Evolutionary conservation across 2,329 filamentous ascomycete genomes (phyloP).

Genomic region (Ophiostoma sp.): DNA sequence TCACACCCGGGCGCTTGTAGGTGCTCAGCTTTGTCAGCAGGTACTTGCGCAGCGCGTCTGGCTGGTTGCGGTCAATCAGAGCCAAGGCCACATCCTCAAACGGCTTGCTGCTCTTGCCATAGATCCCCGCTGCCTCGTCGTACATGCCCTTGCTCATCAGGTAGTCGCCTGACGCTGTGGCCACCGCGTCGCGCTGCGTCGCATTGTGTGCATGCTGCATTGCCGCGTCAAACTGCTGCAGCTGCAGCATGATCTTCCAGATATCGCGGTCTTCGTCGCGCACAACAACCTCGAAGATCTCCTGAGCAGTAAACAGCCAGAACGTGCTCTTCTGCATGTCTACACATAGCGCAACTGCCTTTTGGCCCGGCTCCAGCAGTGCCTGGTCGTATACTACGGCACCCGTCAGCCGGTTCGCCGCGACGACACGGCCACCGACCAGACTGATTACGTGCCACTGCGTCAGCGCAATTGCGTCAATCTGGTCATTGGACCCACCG

Average conservation of each 20-base stretch:
- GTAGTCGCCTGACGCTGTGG: constrained; percentile 85
- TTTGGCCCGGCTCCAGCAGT: constrained; percentile 74
- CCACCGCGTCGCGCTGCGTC: constrained; percentile 81
- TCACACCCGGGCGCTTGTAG: constrained; percentile 74
- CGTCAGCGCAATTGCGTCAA: constrained; percentile 76
- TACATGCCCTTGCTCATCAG: constrained; percentile 76
- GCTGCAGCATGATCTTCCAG: constrained; percentile 87
- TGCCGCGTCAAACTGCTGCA: constrained; percentile 82
- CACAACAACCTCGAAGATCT: constrained; percentile 90
- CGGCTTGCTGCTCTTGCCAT: constrained; percentile 91
- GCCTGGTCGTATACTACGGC: constrained; percentile 81
- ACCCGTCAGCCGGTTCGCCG: constrained; percentile 80
- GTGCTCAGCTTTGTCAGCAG: constrained; percentile 75
- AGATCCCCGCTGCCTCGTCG: constrained; percentile 79
- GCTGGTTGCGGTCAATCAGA: constrained; percentile 84
- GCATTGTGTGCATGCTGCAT: constrained; percentile 75
- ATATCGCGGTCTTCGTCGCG: constrained; percentile 87
- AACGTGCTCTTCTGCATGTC: constrained; percentile 95
- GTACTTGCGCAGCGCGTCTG: constrained; percentile 86
- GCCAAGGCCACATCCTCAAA: constrained; percentile 93
- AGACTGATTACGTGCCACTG: constrained; percentile 90
- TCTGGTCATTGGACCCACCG: constrained; percentile 52
- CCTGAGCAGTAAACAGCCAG: constrained; percentile 86
- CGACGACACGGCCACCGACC: constrained; percentile 75
- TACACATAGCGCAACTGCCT: constrained; percentile 74